Percentiles rank a stretch among this genome's conserved stretches.
Evolutionary conservation across 2,329 filamentous ascomycete genomes (phyloP).

Genomic region (Ceratocystis ficicola): DNA sequence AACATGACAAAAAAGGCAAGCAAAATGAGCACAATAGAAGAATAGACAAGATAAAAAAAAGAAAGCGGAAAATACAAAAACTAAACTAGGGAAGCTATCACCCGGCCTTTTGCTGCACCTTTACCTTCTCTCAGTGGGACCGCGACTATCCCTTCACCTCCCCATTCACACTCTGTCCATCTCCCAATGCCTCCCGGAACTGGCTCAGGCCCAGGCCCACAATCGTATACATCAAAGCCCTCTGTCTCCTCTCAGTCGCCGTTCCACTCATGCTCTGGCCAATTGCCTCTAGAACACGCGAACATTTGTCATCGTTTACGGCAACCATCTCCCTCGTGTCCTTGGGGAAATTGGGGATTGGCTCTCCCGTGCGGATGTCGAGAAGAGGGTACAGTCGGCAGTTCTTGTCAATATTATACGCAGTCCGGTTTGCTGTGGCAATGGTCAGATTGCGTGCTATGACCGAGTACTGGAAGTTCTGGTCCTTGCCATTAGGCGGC

Average conservation of each 20-base stretch:
- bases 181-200: not conserved
- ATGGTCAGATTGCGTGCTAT: constrained; percentile 11
- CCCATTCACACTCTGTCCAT: not conserved
- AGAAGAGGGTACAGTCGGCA: constrained; percentile 15
- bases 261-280: not conserved
- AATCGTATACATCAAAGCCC: constrained; percentile 10
- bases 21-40: no score
- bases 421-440: constrained; percentile 16
- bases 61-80: no score
- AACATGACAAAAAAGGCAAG: no score
- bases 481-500: not conserved
- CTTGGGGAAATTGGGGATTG: not conserved
- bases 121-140: not conserved
- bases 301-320: constrained; percentile 3
- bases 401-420: constrained; percentile 13
- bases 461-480: constrained; percentile 6
- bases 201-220: not conserved
- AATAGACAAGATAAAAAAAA: no score
- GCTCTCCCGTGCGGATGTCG: constrained; percentile 7
- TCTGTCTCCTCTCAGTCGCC: constrained; percentile 10
- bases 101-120: no score
- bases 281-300: constrained; percentile 8
- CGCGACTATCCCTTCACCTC: not conserved
- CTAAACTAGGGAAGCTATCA: no score
- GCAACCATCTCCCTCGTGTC: not conserved